Percentiles rank a stretch among this genome's conserved stretches.
Conservation (phyloP, 1,284 basidiomycete genomes). For the Singerocomus rubriflavus region DNA sequence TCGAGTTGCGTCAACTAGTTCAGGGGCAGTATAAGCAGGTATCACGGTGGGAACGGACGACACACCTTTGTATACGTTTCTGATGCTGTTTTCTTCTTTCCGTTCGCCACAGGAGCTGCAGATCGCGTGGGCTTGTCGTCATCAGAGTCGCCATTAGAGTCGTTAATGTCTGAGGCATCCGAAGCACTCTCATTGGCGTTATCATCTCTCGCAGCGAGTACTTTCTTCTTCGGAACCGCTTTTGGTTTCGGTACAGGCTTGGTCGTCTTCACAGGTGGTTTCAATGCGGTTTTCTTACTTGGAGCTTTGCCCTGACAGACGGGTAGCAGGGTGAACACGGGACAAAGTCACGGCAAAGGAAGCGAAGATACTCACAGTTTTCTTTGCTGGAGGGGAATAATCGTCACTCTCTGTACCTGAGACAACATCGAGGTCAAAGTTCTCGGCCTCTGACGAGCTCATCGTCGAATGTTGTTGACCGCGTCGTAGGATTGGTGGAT, state of each 20-base stretch:
- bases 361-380: conserved; percentile 31
- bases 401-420: conserved; percentile 66
- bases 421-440: conserved; percentile 56
- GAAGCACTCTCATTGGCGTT: conserved; percentile 45
- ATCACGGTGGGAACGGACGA: neutral
- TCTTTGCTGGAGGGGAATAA: conserved; percentile 61
- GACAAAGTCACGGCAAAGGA: neutral
- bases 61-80: conserved; percentile 90
- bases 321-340: conserved; percentile 22
- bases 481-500: conserved; percentile 1
- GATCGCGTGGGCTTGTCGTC: conserved; percentile 40
- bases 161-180: conserved; percentile 41
- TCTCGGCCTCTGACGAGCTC: conserved; percentile 64
- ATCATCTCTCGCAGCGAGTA: conserved; percentile 60
- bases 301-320: conserved; percentile 27
- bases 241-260: conserved; percentile 43
- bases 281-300: conserved; percentile 36
- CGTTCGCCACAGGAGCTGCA: conserved; percentile 35
- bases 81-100: conserved; percentile 83
- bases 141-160: conserved; percentile 40
- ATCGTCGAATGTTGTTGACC: conserved; percentile 30
- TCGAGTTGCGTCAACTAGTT: conserved; percentile 90
- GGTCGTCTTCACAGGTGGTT: conserved; percentile 39
- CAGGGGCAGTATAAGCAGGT: conserved; percentile 5
- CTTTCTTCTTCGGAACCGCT: conserved; percentile 66